Evolutionary conservation across 1,139 yeast species (phyloP), one percentile per base, ranked within the genome.

Genomic region (Yamadazyma oceani): DNA sequence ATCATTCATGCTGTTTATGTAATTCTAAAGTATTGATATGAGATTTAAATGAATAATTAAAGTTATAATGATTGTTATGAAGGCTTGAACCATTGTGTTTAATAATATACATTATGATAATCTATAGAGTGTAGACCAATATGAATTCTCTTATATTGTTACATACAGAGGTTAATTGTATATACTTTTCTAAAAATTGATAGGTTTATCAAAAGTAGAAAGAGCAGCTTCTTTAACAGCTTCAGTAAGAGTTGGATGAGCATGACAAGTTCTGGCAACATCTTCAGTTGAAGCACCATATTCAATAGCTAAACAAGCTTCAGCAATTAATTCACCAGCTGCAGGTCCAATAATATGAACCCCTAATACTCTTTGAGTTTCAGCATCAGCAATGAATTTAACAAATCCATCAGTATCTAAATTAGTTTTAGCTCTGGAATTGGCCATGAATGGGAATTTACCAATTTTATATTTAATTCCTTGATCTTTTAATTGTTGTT

Each of bases 291-390:
- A 83, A 39, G 98, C 99, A 67, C 99, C 99, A 69, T 94, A 94
- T 73, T 94, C 99, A 51, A 94, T 69, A 36, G 99, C 99, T 61
- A 94, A 78, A 51, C 95, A 96, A 46, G 90, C 97, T 73, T 94
- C 98, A 50, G 96, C 97, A 62, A 94, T 92, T 96, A 94, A 88
- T 76, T 94, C 99, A 70, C 99, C 98, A 42, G 99, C 99, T 60
- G 87, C 88, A 53, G 98, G 87, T 55, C 98, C 98, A 54, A 90
- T 84, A 64, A 94, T 92, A 73, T 94, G 99, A 48, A 87, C 92
- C 65, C 98, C 99, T 53, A 94, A 75, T 31, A 94, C 80, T 64
- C 98, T 82, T 71, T 94, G 96, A 46, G 98, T 90, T 69, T 92
- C 96, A 57, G 95, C 92, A 65, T 94, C 98, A 48, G 96, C 90